These are phyloP conservation scores for Trichoderma sp. DNA, from an alignment of 2,329 filamentous ascomycete species.

Conservation along the genomic window DNA sequence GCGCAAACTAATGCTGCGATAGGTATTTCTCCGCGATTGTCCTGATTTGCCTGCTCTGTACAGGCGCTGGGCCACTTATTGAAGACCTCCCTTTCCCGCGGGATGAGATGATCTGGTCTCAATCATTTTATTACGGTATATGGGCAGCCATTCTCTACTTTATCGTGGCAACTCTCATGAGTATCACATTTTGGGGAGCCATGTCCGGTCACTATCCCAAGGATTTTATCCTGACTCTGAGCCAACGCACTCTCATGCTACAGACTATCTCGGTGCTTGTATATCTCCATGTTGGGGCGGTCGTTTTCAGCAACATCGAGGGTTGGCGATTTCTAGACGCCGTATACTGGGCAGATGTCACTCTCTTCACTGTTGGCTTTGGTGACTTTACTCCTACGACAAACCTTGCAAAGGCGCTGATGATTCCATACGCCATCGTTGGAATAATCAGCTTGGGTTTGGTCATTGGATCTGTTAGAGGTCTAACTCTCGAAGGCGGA, in stretches of 20 bases:
- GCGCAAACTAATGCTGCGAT: neutral
- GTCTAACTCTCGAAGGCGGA: conserved; percentile 57
- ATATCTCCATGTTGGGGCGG: conserved; percentile 75
- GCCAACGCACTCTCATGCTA: conserved; percentile 83
- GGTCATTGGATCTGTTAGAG: conserved; percentile 76
- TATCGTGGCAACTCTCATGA: conserved; percentile 70
- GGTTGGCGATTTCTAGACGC: conserved; percentile 74
- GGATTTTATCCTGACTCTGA: conserved; percentile 73
- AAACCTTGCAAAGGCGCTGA: conserved; percentile 61
- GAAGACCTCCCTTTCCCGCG: conserved; percentile 23
- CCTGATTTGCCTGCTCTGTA: conserved; percentile 55
- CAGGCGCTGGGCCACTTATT: neutral
- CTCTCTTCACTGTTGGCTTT: conserved; percentile 62
- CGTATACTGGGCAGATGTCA: conserved; percentile 76
- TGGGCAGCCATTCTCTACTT: conserved; percentile 79
- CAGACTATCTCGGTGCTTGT: conserved; percentile 84
- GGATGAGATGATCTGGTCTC: conserved; percentile 62
- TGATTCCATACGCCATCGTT: conserved; percentile 80
- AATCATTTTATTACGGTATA: conserved; percentile 84
- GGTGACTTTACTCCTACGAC: conserved; percentile 52
- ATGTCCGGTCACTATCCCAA: conserved; percentile 65
- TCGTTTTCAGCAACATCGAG: conserved; percentile 70
- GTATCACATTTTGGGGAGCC: conserved; percentile 77
- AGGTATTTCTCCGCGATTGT: conserved; percentile 57
- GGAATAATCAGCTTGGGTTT: conserved; percentile 84